Percentiles rank a stretch among this genome's conserved stretches.
Evolutionary conservation across 352 stramenopile species (phyloP).

Genomic region (Phytophthora agathidicida): DNA sequence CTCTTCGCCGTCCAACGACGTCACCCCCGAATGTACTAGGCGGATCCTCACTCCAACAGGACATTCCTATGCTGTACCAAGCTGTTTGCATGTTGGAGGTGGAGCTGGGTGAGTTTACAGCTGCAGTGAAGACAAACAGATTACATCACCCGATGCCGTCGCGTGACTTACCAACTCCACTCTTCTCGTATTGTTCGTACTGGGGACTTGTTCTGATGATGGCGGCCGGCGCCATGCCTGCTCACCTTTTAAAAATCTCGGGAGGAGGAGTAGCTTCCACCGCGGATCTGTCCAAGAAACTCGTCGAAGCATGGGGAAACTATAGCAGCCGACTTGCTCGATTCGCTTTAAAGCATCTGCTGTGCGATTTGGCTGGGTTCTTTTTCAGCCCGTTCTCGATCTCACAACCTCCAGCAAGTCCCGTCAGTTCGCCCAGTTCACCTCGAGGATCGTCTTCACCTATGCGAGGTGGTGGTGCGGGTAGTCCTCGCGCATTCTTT

Average conservation of each 20-base stretch:
- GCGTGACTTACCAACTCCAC: conserved; percentile 19
- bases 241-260: conserved; percentile 63
- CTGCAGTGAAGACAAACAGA: conserved; percentile 72
- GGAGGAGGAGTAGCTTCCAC: conserved; percentile 37
- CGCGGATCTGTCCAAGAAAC: conserved; percentile 34
- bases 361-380: conserved; percentile 66
- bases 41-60: conserved; percentile 60
- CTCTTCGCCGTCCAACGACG: conserved; percentile 25
- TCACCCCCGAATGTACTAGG: conserved; percentile 3
- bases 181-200: conserved; percentile 78
- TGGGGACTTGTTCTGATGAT: conserved; percentile 71
- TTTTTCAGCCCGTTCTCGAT: conserved; percentile 64
- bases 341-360: conserved; percentile 56
- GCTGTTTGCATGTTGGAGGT: conserved; percentile 58
- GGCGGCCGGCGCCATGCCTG: conserved; percentile 52
- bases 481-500: conserved; percentile 29
- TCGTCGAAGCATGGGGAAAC: conserved; percentile 63
- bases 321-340: conserved; percentile 61
- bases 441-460: conserved; percentile 24
- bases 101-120: conserved; percentile 61
- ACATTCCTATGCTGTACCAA: conserved; percentile 67
- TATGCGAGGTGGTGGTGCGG: conserved; percentile 17
- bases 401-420: conserved; percentile 20
- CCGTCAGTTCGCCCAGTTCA: conserved; percentile 8
- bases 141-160: conserved; percentile 50